Base-by-base conservation (phyloP, 148 eudicot species). In the Rhododendron williamsianum region DNA sequence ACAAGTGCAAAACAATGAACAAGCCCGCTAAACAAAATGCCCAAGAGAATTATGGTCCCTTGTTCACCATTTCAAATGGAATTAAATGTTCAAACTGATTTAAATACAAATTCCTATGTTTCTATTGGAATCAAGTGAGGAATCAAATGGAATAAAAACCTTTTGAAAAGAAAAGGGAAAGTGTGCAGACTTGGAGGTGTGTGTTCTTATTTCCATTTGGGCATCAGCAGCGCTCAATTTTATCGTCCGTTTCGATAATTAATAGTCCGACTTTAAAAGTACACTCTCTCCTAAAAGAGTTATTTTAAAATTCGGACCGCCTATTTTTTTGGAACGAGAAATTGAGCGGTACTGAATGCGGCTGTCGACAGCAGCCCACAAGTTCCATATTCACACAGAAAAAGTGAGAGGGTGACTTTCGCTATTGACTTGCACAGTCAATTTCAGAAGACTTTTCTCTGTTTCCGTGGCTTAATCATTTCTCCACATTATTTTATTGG, bases 351-450 rank as follows among this genome's bases (percentile, higher is more conserved):
- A 0, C 6, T 41, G 0, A 41, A 41, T 41, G 45, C 45, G 45
- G 45, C 45, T 0, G 45, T 41, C 1, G 45, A 41, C 45, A 0
- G 45, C 7, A 6, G 45, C 45, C 45, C 6, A 7, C 45, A 41
- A 41, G 45, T 41, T 7, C 45, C 45, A 41, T 41, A 0, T 41
- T 41, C 45, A 41, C 45, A 41, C 45, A 0, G 7, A 41, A 41
- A 41, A 41, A 41, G 0, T 41, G 45, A 41, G 87, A 84, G 56
- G 85, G 58, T 35, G 85, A 84, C 87, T 80, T 81, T 60, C 60
- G 76, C 38, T 69, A 35, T 84, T 87, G 86, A 87, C 87, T 63
- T 85, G 78, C 63, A 84, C 87, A 76, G 85, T 84, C 89, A 84
- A 84, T 84, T 71, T 87, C 82, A 46, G 82, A 30, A 67, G 82